Percentiles rank a stretch among this genome's conserved stretches.
Conservation (phyloP, 2,329 filamentous ascomycete genomes). For the Teratosphaeria gauchensis region DNA sequence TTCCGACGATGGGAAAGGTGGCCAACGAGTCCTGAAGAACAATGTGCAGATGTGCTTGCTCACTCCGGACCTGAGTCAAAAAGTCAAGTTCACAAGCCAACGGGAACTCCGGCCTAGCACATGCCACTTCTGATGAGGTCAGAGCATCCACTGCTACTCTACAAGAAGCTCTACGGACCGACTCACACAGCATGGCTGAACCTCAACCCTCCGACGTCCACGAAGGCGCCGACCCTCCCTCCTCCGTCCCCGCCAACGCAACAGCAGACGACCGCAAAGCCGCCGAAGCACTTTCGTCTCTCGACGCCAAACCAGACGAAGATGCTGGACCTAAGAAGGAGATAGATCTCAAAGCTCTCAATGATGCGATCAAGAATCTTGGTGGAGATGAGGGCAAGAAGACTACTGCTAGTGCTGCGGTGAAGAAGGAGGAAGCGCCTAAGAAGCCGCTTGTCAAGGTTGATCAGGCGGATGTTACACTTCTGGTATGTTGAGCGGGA, state of each 20-base stretch:
- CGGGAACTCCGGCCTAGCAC: not conserved
- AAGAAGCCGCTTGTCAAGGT: slow-evolving; percentile 55
- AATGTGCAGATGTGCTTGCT: not conserved
- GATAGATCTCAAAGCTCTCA: slow-evolving; percentile 61
- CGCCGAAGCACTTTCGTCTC: slow-evolving; percentile 60
- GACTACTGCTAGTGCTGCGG: slow-evolving; percentile 26
- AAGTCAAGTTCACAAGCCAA: not conserved
- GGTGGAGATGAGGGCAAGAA: slow-evolving; percentile 28
- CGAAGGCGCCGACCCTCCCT: slow-evolving; percentile 51
- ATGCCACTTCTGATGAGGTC: not conserved
- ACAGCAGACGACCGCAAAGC: slow-evolving; percentile 61
- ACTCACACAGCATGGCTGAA: too few relatives aligned
- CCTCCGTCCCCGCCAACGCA: slow-evolving; percentile 49
- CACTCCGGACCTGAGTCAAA: not conserved
- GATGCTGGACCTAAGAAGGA: slow-evolving; percentile 41
- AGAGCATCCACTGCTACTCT: too few relatives aligned
- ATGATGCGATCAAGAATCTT: slow-evolving; percentile 61
- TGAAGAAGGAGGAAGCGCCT: slow-evolving; percentile 19
- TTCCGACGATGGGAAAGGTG: too few relatives aligned
- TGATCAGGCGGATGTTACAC: slow-evolving; percentile 58
- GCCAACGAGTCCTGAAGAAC: too few relatives aligned
- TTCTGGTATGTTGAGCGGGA: slow-evolving; percentile 48
- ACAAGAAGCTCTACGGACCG: too few relatives aligned
- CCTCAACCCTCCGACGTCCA: slow-evolving; percentile 49
- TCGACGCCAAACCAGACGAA: slow-evolving; percentile 48